A percentile compares a stretch with the other conserved stretches of the same genome.
Conservation (phyloP, 164 flowering plant species). For the Dillenia turbinata region DNA sequence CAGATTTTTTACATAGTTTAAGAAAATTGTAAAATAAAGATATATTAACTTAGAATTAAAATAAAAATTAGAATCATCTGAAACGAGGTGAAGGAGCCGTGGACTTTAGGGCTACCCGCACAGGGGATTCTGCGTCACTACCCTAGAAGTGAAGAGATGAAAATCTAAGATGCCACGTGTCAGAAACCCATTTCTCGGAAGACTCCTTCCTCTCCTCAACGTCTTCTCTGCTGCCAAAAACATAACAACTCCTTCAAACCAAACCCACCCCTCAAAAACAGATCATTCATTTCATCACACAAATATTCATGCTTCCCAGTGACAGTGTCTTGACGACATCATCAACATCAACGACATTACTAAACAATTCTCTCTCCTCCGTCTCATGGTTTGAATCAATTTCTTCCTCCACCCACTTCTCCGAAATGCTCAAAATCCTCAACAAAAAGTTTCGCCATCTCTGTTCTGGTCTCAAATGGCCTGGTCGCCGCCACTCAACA, state of each 20-base stretch:
- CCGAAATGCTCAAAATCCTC: slow-evolving; percentile 30
- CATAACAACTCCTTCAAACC: not conserved
- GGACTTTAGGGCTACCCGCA: too few relatives aligned
- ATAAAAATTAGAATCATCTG: too few relatives aligned
- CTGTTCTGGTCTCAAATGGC: slow-evolving; percentile 47
- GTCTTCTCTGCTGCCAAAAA: slow-evolving; percentile 7
- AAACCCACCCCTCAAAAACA: slow-evolving; percentile 9
- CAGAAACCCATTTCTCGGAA: slow-evolving; percentile 5
- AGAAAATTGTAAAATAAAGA: too few relatives aligned
- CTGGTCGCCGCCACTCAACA: slow-evolving; percentile 29
- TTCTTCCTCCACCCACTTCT: slow-evolving; percentile 13
- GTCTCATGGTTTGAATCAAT: slow-evolving; percentile 6
- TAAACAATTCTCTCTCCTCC: not conserved
- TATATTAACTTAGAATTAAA: too few relatives aligned
- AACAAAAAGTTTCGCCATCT: slow-evolving; percentile 38
- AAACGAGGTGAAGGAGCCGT: too few relatives aligned
- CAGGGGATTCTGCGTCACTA: too few relatives aligned
- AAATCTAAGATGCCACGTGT: slow-evolving; percentile 4
- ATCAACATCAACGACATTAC: too few relatives aligned
- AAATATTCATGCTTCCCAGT: not conserved
- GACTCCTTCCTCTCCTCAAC: not conserved
- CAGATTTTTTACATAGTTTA: too few relatives aligned
- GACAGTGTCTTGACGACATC: too few relatives aligned
- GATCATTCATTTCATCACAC: not conserved
- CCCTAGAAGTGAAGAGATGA: too few relatives aligned